Conservation (phyloP, 768 basidiomycete genomes). For the Rhodotorula toruloides region DNA sequence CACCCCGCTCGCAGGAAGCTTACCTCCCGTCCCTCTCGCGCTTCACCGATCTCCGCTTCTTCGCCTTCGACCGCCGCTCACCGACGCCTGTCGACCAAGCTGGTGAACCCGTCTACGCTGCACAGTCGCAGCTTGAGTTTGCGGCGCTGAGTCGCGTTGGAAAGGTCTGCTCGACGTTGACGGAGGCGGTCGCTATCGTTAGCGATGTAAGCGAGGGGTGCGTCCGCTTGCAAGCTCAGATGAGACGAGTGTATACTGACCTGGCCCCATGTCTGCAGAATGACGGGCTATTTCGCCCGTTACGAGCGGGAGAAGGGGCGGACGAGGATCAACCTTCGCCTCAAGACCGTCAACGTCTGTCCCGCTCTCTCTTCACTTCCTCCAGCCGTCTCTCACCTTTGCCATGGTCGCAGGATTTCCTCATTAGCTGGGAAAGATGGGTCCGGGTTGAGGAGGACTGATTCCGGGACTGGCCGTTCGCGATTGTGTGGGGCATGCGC, state of each 20-base stretch:
- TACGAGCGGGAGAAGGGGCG: slow-evolving; percentile 3
- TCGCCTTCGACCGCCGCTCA: slow-evolving; percentile 24
- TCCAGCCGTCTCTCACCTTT: neutral
- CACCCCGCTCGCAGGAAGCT: neutral
- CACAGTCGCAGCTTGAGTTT: slow-evolving; percentile 15
- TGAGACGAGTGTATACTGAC: neutral
- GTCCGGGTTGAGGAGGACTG: slow-evolving; percentile 24
- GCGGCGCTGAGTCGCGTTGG: slow-evolving; percentile 4
- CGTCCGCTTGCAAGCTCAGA: neutral
- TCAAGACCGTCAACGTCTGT: slow-evolving; percentile 20
- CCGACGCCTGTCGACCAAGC: neutral
- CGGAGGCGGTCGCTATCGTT: slow-evolving; percentile 27
- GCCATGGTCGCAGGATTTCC: slow-evolving; percentile 15
- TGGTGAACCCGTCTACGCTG: neutral
- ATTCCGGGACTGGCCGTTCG: neutral
- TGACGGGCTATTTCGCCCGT: slow-evolving; percentile 10
- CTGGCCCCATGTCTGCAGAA: neutral
- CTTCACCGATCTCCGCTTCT: slow-evolving; percentile 21
- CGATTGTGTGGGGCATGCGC: neutral
- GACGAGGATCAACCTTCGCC: slow-evolving; percentile 10
- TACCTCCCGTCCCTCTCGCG: slow-evolving; percentile 18
- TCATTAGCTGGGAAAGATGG: slow-evolving; percentile 28
- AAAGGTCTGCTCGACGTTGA: neutral
- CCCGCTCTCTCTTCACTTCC: neutral
- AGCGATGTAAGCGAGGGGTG: slow-evolving; percentile 28